These are phyloP conservation scores for Plasmodium sp. DNA, from an alignment of 169 alveolate species.

Conservation along the genomic window DNA sequence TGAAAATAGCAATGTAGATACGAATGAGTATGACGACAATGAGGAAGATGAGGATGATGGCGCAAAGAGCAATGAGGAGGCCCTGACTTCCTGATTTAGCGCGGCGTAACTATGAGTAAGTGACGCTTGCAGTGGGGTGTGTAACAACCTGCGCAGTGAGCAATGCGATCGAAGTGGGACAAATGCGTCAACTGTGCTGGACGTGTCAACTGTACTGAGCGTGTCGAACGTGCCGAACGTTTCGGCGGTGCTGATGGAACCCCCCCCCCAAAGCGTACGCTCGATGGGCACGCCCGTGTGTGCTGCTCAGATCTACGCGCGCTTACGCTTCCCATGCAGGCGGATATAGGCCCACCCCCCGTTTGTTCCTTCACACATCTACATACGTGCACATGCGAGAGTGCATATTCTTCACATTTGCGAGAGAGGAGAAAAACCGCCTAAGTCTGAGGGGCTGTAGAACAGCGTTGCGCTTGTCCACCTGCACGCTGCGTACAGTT, in stretches of 20 bases:
- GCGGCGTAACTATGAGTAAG: background rate
- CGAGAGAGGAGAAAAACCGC: slow-evolving; percentile 24
- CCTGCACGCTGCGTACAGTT: background rate
- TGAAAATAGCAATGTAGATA: slow-evolving; percentile 70
- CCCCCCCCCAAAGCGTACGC: background rate
- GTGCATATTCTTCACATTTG: background rate
- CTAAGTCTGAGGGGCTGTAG: background rate
- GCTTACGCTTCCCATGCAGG: background rate
- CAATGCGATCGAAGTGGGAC: background rate
- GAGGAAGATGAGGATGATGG: slow-evolving; percentile 85
- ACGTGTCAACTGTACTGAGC: background rate
- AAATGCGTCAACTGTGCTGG: background rate
- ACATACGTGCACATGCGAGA: background rate
- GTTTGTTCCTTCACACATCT: background rate
- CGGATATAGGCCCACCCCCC: background rate
- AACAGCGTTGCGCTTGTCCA: background rate
- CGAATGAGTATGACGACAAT: slow-evolving; percentile 83
- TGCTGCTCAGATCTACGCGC: background rate
- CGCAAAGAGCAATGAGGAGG: slow-evolving; percentile 78
- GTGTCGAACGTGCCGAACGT: background rate
- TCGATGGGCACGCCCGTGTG: background rate
- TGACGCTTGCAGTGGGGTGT: background rate
- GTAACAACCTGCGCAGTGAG: background rate
- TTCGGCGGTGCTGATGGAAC: background rate
- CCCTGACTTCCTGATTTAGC: slow-evolving; percentile 47